A percentile compares a stretch with the other conserved stretches of the same genome.
Conservation (phyloP, 129 eudicot species). For the Centrapalus pauciflorus region DNA sequence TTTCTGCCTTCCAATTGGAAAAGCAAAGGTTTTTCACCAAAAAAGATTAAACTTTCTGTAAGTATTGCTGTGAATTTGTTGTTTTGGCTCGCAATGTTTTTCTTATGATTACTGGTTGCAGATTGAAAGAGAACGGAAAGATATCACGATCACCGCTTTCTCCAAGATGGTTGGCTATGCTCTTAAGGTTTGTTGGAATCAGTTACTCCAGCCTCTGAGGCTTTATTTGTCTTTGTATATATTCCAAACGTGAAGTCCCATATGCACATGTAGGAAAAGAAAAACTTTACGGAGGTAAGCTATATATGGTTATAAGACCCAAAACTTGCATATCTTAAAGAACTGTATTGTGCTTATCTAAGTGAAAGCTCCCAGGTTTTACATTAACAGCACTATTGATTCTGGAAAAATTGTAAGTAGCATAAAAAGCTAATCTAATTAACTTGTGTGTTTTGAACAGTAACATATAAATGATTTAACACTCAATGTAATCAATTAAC, state of each 20-base stretch:
- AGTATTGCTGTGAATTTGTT: neutral
- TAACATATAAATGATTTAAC: no score
- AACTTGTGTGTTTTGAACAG: no score
- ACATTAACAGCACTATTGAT: no score
- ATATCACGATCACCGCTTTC: constrained; percentile 69
- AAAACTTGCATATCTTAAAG: neutral
- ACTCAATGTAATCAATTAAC: no score
- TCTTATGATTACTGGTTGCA: constrained; percentile 17
- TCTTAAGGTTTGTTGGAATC: constrained; percentile 54
- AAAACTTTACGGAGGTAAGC: constrained; percentile 47
- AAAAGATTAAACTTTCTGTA: neutral
- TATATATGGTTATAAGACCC: neutral
- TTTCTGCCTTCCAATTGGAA: constrained; percentile 65
- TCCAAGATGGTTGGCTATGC: constrained; percentile 89
- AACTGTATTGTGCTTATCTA: neutral
- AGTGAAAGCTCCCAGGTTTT: no score
- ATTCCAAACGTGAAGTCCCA: neutral
- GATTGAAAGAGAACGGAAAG: constrained; percentile 76
- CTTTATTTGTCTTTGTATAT: neutral
- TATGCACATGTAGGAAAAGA: neutral
- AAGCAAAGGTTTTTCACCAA: constrained; percentile 49
- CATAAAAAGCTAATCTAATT: no score
- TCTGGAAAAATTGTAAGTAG: no score
- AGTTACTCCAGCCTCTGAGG: neutral
- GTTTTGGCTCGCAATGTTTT: neutral